Base-by-base conservation (phyloP, 2,329 filamentous ascomycete species). In the Aspergillus alliaceus region DNA sequence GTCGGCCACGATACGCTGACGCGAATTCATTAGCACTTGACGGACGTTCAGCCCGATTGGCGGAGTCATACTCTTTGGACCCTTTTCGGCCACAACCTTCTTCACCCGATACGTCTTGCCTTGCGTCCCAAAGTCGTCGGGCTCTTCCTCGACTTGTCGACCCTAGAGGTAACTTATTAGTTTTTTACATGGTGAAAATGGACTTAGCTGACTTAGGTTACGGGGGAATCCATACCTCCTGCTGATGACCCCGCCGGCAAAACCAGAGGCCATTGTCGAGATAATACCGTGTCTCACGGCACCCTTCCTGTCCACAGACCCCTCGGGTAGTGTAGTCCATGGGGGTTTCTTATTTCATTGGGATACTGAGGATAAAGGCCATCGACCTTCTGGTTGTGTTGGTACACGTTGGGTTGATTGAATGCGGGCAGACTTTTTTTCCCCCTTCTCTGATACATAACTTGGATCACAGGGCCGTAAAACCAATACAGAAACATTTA, bases 211-310 rank as follows among this genome's bases (percentile, higher is more conserved):
- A n/a, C 40, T 27, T 47, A 20, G 53, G 44, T 2, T 47, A 42
- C 49, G 14, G 7, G 6, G n/a, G n/a, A n/a, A n/a, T n/a, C n/a
- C 73, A 59, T 76, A 90, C 89, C 76, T 91, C 86, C 65, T 93
- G 87, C 64, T 88, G 85, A 77, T 96, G 91, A 31, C 91, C 91
- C 64, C 90, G 87, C 61, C 88, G 82, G 74, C 91, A 96, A 72
- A 90, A 96, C 60, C 87, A 85, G 57, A 88, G 83, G 3, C 91
- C 90, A 73, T 90, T 89, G 63, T 92, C 86, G 31, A 87, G 79
- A 69, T 90, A 90, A 77, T 89, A 91, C 60, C 84, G 83, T 40
- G 82, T 82, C 51, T 89, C 88, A 58, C 89, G 87, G 70, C 91
- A 96, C 66, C 84, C 83, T 60, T 84, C 82, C 60, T 84, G 77